Percentiles rank a stretch among this genome's conserved stretches.
These are phyloP conservation scores for Haplosporangium sp. DNA, from an alignment of 371 early-diverging fungal species.

Conservation along the genomic window DNA sequence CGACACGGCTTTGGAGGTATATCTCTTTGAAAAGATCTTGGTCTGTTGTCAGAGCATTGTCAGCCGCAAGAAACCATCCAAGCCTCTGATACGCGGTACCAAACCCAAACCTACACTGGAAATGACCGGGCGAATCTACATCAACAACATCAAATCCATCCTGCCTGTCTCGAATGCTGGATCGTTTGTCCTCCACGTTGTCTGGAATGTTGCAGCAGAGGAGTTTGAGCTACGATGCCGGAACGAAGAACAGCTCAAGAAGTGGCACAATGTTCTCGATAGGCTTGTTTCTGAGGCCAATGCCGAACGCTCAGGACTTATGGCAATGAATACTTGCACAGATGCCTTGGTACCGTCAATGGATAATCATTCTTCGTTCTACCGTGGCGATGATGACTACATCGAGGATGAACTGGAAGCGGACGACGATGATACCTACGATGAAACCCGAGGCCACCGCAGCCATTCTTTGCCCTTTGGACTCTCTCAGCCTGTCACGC, in stretches of 20 bases:
- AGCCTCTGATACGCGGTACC: conserved; percentile 11
- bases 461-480: conserved; percentile 17
- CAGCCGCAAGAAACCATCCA: conserved; percentile 23
- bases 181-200: conserved; percentile 27
- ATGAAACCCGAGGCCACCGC: conserved; percentile 44
- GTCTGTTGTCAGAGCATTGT: conserved; percentile 85
- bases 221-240: conserved; percentile 85
- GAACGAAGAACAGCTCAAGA: conserved; percentile 89
- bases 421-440: conserved; percentile 57
- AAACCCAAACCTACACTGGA: conserved; percentile 60
- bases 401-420: conserved; percentile 59
- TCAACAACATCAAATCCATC: conserved; percentile 80
- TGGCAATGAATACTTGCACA: conserved; percentile 28
- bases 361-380: conserved; percentile 36
- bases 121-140: conserved; percentile 82
- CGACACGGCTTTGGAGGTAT: conserved; percentile 82
- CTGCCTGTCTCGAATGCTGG: conserved; percentile 73
- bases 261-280: conserved; percentile 75
- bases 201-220: conserved; percentile 68
- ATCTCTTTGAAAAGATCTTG: conserved; percentile 88
- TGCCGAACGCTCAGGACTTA: conserved; percentile 12
- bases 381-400: conserved; percentile 50
- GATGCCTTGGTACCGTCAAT: conserved; percentile 4
- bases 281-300: conserved; percentile 35
- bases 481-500: conserved; percentile 2